phyloP scores from a whole-genome alignment of 1,284 basidiomycete species.

The Moniliella sp. region DNA sequence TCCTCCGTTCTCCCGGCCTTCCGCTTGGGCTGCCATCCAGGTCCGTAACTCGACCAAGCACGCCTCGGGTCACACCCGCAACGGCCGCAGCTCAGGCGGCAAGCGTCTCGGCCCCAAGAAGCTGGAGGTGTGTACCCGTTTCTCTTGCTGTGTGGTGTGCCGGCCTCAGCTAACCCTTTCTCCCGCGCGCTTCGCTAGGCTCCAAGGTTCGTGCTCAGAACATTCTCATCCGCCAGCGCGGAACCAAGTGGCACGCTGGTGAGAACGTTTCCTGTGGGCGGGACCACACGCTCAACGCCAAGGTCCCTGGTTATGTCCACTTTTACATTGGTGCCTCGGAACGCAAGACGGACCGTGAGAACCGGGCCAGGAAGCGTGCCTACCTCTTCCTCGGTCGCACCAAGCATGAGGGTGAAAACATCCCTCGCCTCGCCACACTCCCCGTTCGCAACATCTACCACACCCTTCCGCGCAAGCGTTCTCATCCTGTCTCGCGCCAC shows the following conservation, averaged over 20 bases:
- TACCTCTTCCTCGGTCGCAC: no score
- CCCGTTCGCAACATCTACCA: no score
- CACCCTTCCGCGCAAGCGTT: no score
- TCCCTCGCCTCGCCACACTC: no score
- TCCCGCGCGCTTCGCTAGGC: no score
- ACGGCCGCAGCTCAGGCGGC: constrained; percentile 30
- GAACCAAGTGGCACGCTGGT: constrained; percentile 29
- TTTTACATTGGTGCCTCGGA: constrained; percentile 19
- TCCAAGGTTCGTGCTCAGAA: constrained; percentile 23
- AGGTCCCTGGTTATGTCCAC: constrained; percentile 23
- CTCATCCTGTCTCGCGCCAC: no score
- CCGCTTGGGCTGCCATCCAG: constrained; percentile 10
- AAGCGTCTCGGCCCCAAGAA: constrained; percentile 28
- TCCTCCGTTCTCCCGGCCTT: background rate
- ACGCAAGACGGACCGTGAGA: no score
- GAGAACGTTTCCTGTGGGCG: constrained; percentile 25
- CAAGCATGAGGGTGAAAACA: no score
- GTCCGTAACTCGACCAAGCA: constrained; percentile 32
- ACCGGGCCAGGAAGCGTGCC: no score
- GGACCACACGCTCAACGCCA: constrained; percentile 31
- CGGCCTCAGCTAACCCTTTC: no score
- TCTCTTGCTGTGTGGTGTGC: no score
- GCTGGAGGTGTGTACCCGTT: constrained; percentile 17
- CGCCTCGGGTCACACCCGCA: constrained; percentile 30
- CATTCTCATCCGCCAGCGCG: constrained; percentile 29